Conservation (phyloP, 148 eudicot species). For the Heliosperma pusillum region DNA sequence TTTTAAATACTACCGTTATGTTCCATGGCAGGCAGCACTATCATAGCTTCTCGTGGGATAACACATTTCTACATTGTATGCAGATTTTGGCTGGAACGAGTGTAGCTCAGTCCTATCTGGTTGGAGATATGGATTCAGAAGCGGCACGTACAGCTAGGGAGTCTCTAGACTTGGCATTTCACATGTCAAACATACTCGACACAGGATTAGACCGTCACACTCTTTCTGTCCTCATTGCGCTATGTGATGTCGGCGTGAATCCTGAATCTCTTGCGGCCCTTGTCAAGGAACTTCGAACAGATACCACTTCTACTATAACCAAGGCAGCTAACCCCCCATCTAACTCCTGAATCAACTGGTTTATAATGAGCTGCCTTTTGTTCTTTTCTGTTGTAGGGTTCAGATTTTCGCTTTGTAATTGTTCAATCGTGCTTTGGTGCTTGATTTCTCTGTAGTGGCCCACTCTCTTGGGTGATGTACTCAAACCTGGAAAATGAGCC, state of each 20-base stretch:
- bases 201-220: slow-evolving; percentile 90
- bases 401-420: no score
- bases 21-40: no score
- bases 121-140: slow-evolving; percentile 50
- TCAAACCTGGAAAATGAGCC: no score
- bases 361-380: background rate
- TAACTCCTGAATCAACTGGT: slow-evolving; percentile 18
- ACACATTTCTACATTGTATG: background rate
- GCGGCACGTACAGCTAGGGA: slow-evolving; percentile 64
- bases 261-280: slow-evolving; percentile 79
- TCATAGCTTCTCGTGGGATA: no score
- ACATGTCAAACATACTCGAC: slow-evolving; percentile 74
- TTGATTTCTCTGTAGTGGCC: no score
- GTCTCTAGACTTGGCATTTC: slow-evolving; percentile 71
- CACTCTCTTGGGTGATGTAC: no score
- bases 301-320: slow-evolving; percentile 32
- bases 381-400: background rate
- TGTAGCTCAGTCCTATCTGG: background rate
- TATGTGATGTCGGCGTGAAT: slow-evolving; percentile 67
- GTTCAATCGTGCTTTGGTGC: no score
- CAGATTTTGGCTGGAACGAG: background rate
- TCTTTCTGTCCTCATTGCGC: slow-evolving; percentile 64
- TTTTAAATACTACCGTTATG: no score
- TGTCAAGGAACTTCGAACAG: slow-evolving; percentile 63
- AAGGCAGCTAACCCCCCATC: slow-evolving; percentile 25